Conservation (phyloP, 805 yeast species). For the Debaryomyces maramus region DNA sequence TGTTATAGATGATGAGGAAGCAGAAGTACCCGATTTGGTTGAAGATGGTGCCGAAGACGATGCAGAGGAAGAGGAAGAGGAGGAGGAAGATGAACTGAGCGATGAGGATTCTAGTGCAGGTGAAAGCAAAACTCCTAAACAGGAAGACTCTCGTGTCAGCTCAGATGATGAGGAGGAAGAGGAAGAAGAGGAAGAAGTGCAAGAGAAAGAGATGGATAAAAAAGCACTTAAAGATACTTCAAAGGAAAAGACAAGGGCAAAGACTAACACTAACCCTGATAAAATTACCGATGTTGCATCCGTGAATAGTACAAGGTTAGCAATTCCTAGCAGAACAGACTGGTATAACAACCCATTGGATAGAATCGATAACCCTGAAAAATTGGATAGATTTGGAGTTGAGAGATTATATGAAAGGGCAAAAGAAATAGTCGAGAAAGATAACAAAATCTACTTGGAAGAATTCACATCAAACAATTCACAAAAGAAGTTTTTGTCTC, state of each 20-base stretch:
- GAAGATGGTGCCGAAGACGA: slow-evolving; percentile 38
- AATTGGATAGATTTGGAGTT: slow-evolving; percentile 53
- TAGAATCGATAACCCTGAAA: slow-evolving; percentile 28
- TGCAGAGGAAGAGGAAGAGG: slow-evolving; percentile 25
- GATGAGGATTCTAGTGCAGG: slow-evolving; percentile 8
- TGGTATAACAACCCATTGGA: slow-evolving; percentile 68
- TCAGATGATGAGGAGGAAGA: slow-evolving; percentile 11
- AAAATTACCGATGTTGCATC: slow-evolving; percentile 43
- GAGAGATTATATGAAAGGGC: slow-evolving; percentile 67
- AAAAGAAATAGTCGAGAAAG: slow-evolving; percentile 60
- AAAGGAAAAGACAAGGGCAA: slow-evolving; percentile 8
- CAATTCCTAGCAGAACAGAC: slow-evolving; percentile 61
- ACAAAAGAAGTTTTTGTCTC: slow-evolving; percentile 83
- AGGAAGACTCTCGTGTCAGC: slow-evolving; percentile 10
- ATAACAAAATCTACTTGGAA: slow-evolving; percentile 67
- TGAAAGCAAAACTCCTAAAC: slow-evolving; percentile 16
- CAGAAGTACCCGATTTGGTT: slow-evolving; percentile 19
- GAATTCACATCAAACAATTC: slow-evolving; percentile 76
- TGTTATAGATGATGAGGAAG: slow-evolving; percentile 34
- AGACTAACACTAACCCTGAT: slow-evolving; percentile 18
- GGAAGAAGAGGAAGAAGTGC: slow-evolving; percentile 13
- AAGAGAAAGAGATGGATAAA: slow-evolving; percentile 23
- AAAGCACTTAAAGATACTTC: slow-evolving; percentile 6
- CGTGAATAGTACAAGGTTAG: slow-evolving; percentile 55
- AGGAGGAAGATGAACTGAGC: slow-evolving; percentile 8